Evolutionary conservation across 768 basidiomycete species (phyloP).

Genomic region (Cystobasidium ongulense): DNA sequence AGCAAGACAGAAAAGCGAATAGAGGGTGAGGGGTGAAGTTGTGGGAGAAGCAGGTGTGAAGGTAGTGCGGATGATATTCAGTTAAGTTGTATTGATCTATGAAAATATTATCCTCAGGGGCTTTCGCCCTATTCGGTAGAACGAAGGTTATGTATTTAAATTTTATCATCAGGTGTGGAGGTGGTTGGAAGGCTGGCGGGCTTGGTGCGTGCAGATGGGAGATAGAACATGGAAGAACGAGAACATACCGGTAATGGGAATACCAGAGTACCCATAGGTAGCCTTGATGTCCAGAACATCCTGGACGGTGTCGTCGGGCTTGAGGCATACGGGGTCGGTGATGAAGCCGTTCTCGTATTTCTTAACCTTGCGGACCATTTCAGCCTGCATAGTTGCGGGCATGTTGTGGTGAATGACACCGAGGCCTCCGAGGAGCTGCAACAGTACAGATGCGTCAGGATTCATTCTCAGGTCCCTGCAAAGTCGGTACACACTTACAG

Average conservation of each 20-base stretch:
- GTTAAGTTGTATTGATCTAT: not conserved
- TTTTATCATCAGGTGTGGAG: constrained; percentile 48
- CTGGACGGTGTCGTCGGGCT: constrained; percentile 66
- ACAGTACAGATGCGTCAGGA: not conserved
- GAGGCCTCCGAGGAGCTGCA: constrained; percentile 79
- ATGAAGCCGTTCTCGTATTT: constrained; percentile 96
- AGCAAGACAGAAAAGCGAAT: too few relatives aligned
- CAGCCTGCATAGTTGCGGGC: constrained; percentile 67
- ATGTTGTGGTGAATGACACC: constrained; percentile 96
- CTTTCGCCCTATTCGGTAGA: constrained; percentile 54
- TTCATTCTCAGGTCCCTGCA: not conserved
- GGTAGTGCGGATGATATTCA: too few relatives aligned
- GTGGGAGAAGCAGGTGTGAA: too few relatives aligned
- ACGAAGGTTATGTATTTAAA: constrained; percentile 63
- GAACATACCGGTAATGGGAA: constrained; percentile 90
- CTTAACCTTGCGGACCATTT: constrained; percentile 96
- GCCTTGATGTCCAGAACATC: constrained; percentile 91
- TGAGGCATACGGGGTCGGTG: constrained; percentile 80
- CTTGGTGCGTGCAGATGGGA: not conserved
- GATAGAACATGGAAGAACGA: constrained; percentile 7
- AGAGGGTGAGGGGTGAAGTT: constrained; percentile 17
- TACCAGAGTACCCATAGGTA: constrained; percentile 84
- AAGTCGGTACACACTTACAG: constrained; percentile 53
- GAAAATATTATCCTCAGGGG: constrained; percentile 31
- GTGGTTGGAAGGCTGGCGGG: constrained; percentile 12